Conservation (phyloP, 2,329 filamentous ascomycete species). For the Venturia oleaginea region DNA sequence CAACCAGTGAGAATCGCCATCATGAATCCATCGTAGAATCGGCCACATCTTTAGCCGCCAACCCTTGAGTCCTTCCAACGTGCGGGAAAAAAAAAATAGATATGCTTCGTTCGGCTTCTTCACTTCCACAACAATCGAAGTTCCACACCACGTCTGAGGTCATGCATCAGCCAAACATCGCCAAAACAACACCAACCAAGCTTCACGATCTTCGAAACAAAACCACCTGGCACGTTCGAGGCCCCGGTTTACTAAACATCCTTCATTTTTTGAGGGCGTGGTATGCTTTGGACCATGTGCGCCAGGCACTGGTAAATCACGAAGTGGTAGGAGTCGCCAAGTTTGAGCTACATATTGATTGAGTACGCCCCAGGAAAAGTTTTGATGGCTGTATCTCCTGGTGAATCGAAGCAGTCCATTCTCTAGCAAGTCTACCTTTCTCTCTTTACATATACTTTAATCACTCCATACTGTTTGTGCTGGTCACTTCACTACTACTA, state of each 20-base stretch:
- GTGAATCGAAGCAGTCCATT: conserved; percentile 80
- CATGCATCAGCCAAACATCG: not conserved
- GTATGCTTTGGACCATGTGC: conserved; percentile 1
- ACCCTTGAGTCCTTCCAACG: not conserved
- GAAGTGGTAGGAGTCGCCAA: not conserved
- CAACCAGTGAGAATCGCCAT: not conserved
- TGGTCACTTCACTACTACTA: conserved; percentile 1
- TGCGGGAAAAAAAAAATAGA: not conserved
- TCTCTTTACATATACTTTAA: conserved; percentile 43
- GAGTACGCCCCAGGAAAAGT: conserved; percentile 45
- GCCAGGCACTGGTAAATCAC: not conserved
- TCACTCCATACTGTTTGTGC: not conserved
- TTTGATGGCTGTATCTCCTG: conserved; percentile 96
- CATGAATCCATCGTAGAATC: not conserved
- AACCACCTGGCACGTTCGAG: not conserved
- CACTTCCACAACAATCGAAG: not conserved
- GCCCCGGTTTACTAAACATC: not conserved
- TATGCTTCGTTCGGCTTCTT: not conserved
- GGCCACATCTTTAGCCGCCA: not conserved
- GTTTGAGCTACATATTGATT: conserved; percentile 4
- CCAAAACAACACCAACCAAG: not conserved
- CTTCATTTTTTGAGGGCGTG: not conserved
- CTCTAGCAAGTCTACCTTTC: conserved; percentile 70
- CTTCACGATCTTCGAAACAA: not conserved
- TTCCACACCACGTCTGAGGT: not conserved